phyloP scores from a whole-genome alignment of 2,329 filamentous ascomycete genomes.

The Trichoderma aggressivum region DNA sequence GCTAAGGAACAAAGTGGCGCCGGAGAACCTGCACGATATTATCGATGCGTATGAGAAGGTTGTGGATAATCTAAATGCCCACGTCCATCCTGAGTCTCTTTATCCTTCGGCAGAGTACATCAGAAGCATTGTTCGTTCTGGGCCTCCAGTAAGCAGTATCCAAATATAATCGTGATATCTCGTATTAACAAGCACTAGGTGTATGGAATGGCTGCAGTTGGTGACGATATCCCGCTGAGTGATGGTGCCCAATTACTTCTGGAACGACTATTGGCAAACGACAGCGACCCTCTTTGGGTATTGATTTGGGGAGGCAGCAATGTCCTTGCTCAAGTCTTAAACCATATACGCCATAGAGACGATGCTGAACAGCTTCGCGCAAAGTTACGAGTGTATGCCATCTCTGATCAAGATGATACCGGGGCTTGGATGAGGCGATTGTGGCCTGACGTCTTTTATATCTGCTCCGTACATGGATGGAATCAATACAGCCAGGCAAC shows the following conservation, averaged over 20 bases:
- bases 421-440: neutral
- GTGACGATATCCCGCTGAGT: neutral
- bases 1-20: neutral
- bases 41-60: neutral
- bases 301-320: neutral
- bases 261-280: neutral
- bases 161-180: accelerated
- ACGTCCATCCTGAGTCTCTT: neutral
- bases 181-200: neutral
- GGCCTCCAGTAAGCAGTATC: neutral
- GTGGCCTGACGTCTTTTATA: neutral
- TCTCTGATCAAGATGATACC: neutral
- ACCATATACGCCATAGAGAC: neutral
- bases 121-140: neutral
- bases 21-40: neutral
- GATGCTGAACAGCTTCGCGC: neutral
- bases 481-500: neutral
- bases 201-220: neutral
- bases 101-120: neutral
- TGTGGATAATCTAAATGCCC: neutral
- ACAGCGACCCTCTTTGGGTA: neutral
- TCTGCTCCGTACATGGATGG: neutral
- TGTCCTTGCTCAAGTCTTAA: neutral
- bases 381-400: neutral
- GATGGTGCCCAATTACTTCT: neutral